Evolutionary conservation across 2,329 filamentous ascomycete species (phyloP).

Genomic region (Pseudocercospora cruenta): DNA sequence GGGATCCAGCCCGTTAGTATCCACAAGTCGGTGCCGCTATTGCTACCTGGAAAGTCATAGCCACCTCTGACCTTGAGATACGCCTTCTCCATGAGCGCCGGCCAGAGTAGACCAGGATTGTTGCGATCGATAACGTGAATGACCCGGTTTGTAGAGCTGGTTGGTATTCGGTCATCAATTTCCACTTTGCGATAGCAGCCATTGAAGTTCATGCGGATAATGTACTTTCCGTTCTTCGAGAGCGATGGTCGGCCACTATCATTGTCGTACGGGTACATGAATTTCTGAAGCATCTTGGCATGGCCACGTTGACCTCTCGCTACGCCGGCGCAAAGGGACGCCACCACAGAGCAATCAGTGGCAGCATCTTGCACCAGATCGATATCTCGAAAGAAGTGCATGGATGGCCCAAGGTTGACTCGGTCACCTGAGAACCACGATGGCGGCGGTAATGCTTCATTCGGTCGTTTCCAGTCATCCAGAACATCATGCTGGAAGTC

Average conservation of each 20-base stretch:
- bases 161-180: conserved; percentile 85
- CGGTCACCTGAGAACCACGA: conserved; percentile 41
- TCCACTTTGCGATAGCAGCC: conserved; percentile 85
- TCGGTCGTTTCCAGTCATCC: conserved; percentile 78
- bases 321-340: conserved; percentile 83
- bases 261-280: conserved; percentile 76
- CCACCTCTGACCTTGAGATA: conserved; percentile 94
- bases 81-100: conserved; percentile 90
- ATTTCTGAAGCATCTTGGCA: conserved; percentile 70
- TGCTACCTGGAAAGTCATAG: conserved; percentile 97
- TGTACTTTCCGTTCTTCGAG: conserved; percentile 83
- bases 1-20: conserved; percentile 95
- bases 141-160: conserved; percentile 72
- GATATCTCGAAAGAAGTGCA: conserved; percentile 62
- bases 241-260: conserved; percentile 60
- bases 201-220: conserved; percentile 94
- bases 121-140: conserved; percentile 86
- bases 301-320: conserved; percentile 70
- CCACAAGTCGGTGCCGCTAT: conserved; percentile 93
- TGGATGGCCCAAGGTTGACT: conserved; percentile 51
- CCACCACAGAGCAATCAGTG: conserved; percentile 95
- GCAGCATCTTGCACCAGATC: conserved; percentile 95
- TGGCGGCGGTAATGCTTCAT: conserved; percentile 63
- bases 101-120: conserved; percentile 84
- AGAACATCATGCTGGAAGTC: conserved; percentile 74